Conservation (phyloP, 129 eudicot species). For the Apium graveolens region DNA sequence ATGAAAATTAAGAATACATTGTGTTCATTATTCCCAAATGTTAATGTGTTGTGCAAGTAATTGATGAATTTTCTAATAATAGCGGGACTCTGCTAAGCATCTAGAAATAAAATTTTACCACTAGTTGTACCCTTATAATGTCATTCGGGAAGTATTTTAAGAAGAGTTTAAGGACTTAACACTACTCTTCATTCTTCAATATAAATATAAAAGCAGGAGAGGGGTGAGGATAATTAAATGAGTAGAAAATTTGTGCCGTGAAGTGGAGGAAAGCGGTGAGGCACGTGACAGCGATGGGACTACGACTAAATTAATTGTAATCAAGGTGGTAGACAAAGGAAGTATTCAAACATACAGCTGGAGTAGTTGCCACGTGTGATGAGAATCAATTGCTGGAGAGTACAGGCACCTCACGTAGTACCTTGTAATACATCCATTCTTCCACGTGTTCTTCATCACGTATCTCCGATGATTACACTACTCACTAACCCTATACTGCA, state of each 20-base stretch:
- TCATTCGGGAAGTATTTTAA: no score
- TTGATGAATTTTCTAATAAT: no score
- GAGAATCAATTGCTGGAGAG: not conserved
- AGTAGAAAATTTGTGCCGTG: not conserved
- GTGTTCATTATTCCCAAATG: no score
- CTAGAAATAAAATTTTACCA: no score
- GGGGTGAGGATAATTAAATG: not conserved
- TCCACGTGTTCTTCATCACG: constrained; percentile 5
- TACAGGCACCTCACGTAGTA: not conserved
- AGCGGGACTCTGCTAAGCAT: no score
- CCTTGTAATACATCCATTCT: not conserved
- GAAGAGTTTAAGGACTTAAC: no score
- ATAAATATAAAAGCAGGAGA: no score
- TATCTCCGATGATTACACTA: constrained; percentile 6
- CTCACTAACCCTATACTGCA: no score
- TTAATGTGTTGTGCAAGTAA: no score
- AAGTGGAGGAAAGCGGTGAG: not conserved
- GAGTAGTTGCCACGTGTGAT: not conserved
- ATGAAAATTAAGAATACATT: no score
- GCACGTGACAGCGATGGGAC: constrained; percentile 2
- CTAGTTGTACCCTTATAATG: no score
- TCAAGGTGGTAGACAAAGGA: not conserved
- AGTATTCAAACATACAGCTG: not conserved
- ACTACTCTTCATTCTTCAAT: no score
- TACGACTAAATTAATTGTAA: not conserved